Conservation (phyloP, 2,329 filamentous ascomycete genomes). For the Tolypocladium sp. region DNA sequence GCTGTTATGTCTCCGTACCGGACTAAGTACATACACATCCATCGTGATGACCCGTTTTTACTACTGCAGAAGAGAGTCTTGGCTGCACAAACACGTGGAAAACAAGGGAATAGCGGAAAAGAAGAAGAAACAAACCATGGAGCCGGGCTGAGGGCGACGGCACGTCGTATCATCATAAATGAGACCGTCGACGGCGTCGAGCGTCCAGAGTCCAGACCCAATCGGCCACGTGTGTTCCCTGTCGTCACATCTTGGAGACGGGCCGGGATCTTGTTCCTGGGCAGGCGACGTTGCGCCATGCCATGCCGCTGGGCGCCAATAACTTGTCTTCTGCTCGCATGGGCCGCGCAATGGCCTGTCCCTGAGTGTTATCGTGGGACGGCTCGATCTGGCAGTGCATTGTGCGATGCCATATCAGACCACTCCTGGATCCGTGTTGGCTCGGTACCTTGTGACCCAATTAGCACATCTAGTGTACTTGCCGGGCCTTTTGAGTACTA, state of each 20-base stretch:
- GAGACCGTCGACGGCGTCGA: neutral
- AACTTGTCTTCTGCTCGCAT: neutral
- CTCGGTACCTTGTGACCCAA: neutral
- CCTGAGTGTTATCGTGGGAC: neutral
- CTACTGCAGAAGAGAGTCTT: neutral
- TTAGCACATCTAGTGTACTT: neutral
- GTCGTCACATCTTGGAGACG: neutral
- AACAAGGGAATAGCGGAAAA: neutral
- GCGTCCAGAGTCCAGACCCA: neutral
- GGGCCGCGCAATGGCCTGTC: neutral
- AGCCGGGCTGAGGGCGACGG: neutral
- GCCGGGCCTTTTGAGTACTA: neutral
- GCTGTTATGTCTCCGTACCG: too few species aligned
- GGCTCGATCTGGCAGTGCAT: neutral
- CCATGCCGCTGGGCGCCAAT: neutral
- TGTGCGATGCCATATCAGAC: neutral
- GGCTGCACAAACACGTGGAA: neutral
- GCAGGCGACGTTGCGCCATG: neutral
- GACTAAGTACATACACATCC: neutral
- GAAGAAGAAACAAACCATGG: neutral
- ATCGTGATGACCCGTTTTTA: neutral
- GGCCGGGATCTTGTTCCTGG: neutral
- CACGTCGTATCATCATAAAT: neutral
- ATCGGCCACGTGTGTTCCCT: constrained; percentile 3
- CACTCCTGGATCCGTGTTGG: neutral